These are phyloP conservation scores for Terana coerulea DNA, from an alignment of 768 basidiomycete species.

Conservation along the genomic window DNA sequence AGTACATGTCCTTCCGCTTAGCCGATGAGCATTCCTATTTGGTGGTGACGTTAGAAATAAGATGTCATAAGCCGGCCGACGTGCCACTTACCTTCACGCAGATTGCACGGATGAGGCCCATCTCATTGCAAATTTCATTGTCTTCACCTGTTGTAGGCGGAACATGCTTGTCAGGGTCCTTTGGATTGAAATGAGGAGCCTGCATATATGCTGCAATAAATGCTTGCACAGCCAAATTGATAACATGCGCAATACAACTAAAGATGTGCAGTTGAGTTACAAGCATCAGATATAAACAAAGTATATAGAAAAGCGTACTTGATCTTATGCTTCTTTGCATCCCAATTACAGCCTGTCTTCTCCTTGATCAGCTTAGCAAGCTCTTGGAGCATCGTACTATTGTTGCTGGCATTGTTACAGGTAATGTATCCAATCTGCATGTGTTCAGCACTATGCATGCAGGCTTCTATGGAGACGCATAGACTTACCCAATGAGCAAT, in stretches of 20 bases:
- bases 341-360: constrained; percentile 4
- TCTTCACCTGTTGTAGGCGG: background rate
- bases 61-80: background rate
- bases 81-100: constrained; percentile 20
- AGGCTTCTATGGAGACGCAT: background rate
- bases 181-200: constrained; percentile 23
- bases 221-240: constrained; percentile 31
- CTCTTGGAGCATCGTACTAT: constrained; percentile 30
- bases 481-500: constrained; percentile 29
- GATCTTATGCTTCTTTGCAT: constrained; percentile 14
- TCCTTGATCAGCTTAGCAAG: constrained; percentile 17
- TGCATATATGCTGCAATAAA: constrained; percentile 25
- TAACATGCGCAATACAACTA: constrained; percentile 32
- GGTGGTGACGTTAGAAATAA: background rate
- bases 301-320: constrained; percentile 12
- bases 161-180: constrained; percentile 16
- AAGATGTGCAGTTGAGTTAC: background rate
- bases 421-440: constrained; percentile 33
- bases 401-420: constrained; percentile 36
- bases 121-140: constrained; percentile 16
- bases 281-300: background rate
- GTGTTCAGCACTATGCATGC: background rate
- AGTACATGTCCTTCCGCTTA: constrained; percentile 25
- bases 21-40: constrained; percentile 24
- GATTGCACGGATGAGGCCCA: constrained; percentile 26